Evolutionary conservation across 176 grass and related monocot species (phyloP), one percentile per base, ranked within the genome.

Genomic region (Typha latifolia): DNA sequence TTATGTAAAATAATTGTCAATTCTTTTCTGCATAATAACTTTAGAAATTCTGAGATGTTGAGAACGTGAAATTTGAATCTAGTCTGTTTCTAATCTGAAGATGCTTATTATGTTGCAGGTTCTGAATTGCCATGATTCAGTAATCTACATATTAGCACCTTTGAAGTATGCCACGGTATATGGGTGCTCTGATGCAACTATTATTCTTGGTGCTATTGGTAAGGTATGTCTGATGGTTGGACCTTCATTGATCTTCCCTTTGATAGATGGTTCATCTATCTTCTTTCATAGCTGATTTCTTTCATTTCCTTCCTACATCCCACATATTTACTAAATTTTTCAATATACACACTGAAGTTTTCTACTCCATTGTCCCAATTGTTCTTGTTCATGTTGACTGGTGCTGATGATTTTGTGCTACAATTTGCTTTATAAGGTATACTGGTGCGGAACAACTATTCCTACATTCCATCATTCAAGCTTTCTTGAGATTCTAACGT

Each of bases 91-190:
- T 43, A 10, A 43, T 43, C 53, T 59, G 53, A 59, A 12, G 16
- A 59, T 59, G 10, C 18, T 11, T 21, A 6, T 59, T 34, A 47
- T 75, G 78, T 61, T 89, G 51, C 53, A 99, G 95, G 89, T 99
- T 77, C 78, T 99, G 64, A 93, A 99, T 77, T 93, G 95, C 75
- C 89, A 99, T 79, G 95, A 99, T 78, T 93, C 95, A 49, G 86
- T 85, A 62, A 99, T 99, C 75, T 93, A 93, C 84, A 83, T 99
- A 67, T 77, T 97, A 66, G 89, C 94, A 79, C 94, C 94, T 66
- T 76, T 99, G 63, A 99, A 82, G 29, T 94, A 94, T 68, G 89
- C 95, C 73, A 99, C 84, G 0, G 74, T 99, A n/a, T 99, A 90
- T 81, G 95, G 95, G 78, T 99, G 89, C 83, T 94, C 89, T 59